A percentile compares a stretch with the other conserved stretches of the same genome.
phyloP scores from a whole-genome alignment of 2,329 filamentous ascomycete genomes.

The Lachnellula arida region DNA sequence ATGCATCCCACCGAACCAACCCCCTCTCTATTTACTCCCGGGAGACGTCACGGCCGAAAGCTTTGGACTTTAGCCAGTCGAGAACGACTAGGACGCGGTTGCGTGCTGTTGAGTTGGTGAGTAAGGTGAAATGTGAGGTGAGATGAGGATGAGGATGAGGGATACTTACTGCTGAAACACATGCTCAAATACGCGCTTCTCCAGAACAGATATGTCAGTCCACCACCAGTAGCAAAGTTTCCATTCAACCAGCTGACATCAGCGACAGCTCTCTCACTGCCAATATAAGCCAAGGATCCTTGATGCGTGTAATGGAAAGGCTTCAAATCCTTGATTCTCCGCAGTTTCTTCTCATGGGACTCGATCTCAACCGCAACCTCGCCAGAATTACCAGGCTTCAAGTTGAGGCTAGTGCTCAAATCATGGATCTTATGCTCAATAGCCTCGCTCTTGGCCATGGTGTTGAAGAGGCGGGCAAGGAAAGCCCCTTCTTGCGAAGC shows the following conservation, averaged over 20 bases:
- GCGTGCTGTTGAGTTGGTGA: constrained; percentile 53
- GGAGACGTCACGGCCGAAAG: constrained; percentile 93
- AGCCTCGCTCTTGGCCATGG: constrained; percentile 90
- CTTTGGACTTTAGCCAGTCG: constrained; percentile 96
- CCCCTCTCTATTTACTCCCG: constrained; percentile 55
- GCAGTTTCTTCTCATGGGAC: constrained; percentile 77
- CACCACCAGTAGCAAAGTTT: constrained; percentile 90
- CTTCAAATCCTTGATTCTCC: constrained; percentile 88
- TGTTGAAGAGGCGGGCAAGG: constrained; percentile 94
- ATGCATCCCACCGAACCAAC: background rate
- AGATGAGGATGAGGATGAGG: background rate
- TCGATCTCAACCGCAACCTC: constrained; percentile 72
- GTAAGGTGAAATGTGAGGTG: constrained; percentile 15
- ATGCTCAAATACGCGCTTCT: constrained; percentile 96
- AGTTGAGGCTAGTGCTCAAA: constrained; percentile 59
- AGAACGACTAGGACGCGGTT: constrained; percentile 90
- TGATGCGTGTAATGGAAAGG: constrained; percentile 99
- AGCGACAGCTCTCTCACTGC: constrained; percentile 94
- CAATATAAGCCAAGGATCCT: constrained; percentile 94
- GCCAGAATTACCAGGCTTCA: constrained; percentile 60
- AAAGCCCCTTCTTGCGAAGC: constrained; percentile 94
- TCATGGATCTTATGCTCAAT: constrained; percentile 72
- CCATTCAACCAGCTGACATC: constrained; percentile 97
- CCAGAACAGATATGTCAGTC: constrained; percentile 97
- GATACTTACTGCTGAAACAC: constrained; percentile 95